Percentiles rank a stretch among this genome's conserved stretches.
phyloP scores from a whole-genome alignment of 2,329 filamentous ascomycete species.

The Clonostachys byssicola region DNA sequence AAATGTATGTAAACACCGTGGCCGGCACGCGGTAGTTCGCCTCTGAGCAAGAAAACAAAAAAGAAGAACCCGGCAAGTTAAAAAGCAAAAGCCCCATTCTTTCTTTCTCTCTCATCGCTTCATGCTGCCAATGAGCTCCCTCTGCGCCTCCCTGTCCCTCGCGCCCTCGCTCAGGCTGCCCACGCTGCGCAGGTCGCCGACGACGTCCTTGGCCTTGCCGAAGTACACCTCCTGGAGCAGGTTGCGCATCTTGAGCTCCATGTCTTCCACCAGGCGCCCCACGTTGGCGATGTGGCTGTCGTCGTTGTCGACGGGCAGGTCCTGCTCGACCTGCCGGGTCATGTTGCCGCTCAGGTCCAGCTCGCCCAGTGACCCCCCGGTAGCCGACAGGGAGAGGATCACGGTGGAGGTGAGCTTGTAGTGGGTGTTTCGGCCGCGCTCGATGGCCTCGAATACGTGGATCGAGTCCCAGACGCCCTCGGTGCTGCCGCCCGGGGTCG shows the following conservation, averaged over 20 bases:
- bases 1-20: too few species aligned
- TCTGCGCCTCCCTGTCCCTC: conserved; percentile 78
- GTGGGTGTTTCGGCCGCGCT: conserved; percentile 85
- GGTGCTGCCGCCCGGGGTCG: conserved; percentile 59
- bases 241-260: conserved; percentile 99
- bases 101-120: conserved; percentile 29
- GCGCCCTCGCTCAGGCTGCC: conserved; percentile 79
- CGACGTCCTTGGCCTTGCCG: conserved; percentile 97
- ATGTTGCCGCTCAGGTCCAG: conserved; percentile 96
- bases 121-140: conserved; percentile 76
- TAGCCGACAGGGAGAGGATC: conserved; percentile 78
- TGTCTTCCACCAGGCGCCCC: conserved; percentile 91
- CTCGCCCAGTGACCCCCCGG: conserved; percentile 59
- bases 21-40: too few species aligned
- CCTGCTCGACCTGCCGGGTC: conserved; percentile 92
- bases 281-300: conserved; percentile 95
- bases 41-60: too few species aligned
- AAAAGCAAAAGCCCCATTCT: neutral
- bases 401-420: conserved; percentile 98
- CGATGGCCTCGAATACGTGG: conserved; percentile 95
- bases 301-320: conserved; percentile 85
- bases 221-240: conserved; percentile 98
- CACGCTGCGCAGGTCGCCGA: conserved; percentile 88
- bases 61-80: neutral
- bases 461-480: conserved; percentile 96